phyloP scores from a whole-genome alignment of 2,329 filamentous ascomycete genomes.

The Venturia aucupariae region DNA sequence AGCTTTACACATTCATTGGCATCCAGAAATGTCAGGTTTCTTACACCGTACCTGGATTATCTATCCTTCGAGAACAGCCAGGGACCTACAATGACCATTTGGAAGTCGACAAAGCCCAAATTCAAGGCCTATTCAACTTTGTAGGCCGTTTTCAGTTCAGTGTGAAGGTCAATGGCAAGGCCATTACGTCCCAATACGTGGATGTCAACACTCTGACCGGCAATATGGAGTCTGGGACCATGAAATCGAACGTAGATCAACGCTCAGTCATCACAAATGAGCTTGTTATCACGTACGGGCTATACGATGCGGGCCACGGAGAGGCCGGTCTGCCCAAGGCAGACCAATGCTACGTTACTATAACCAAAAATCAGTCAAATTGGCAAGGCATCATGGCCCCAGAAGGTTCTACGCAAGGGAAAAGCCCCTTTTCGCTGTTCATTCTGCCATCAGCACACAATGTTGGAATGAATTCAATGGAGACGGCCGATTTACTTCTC shows the following conservation, averaged over 20 bases:
- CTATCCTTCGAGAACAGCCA: background rate
- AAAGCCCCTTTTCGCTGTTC: too few relatives aligned
- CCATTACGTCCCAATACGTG: conserved; percentile 36
- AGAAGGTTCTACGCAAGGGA: too few relatives aligned
- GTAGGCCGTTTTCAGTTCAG: conserved; percentile 37
- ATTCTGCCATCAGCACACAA: too few relatives aligned
- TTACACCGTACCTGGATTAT: background rate
- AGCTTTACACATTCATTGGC: conserved; percentile 26
- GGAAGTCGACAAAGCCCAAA: conserved; percentile 38
- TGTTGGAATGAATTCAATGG: too few relatives aligned
- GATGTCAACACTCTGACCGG: conserved; percentile 40
- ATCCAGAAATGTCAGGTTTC: conserved; percentile 15
- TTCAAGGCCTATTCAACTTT: conserved; percentile 35
- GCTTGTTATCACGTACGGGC: too few relatives aligned
- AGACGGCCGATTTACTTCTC: too few relatives aligned
- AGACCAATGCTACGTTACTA: conserved; percentile 28
- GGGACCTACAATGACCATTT: conserved; percentile 23
- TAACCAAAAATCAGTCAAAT: too few relatives aligned
- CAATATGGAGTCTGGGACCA: conserved; percentile 27
- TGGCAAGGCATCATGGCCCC: too few relatives aligned
- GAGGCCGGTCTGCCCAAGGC: conserved; percentile 33
- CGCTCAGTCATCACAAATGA: too few relatives aligned
- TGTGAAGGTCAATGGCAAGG: conserved; percentile 30
- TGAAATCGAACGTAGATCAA: too few relatives aligned
- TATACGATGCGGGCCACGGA: conserved; percentile 34